Conservation (phyloP, 2,329 filamentous ascomycete species). For the Hypoxylon sp. region DNA sequence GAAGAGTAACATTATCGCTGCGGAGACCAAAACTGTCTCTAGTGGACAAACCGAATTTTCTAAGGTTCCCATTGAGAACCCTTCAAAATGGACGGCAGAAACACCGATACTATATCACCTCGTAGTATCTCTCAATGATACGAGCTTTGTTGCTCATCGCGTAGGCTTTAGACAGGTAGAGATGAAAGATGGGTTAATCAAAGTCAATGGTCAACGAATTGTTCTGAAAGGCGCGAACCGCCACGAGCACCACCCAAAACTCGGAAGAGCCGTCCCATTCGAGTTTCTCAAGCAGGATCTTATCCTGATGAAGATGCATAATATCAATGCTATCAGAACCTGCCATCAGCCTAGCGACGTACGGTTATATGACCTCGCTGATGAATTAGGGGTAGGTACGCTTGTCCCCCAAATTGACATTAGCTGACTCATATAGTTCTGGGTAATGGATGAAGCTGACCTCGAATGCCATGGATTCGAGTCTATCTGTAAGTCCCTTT, state of each 20-base stretch:
- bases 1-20: slow-evolving; percentile 66
- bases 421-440: slow-evolving; percentile 56
- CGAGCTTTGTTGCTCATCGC: slow-evolving; percentile 58
- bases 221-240: slow-evolving; percentile 70
- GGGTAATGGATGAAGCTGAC: slow-evolving; percentile 64
- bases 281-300: slow-evolving; percentile 68
- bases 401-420: background rate
- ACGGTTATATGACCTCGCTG: slow-evolving; percentile 65
- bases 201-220: slow-evolving; percentile 69
- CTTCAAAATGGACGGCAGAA: slow-evolving; percentile 72
- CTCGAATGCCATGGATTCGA: slow-evolving; percentile 57
- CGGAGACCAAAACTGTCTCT: slow-evolving; percentile 59
- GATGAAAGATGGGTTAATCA: slow-evolving; percentile 65
- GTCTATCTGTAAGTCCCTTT: slow-evolving; percentile 41
- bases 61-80: slow-evolving; percentile 56
- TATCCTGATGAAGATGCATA: slow-evolving; percentile 70
- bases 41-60: slow-evolving; percentile 53
- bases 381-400: slow-evolving; percentile 60
- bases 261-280: slow-evolving; percentile 65
- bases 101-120: slow-evolving; percentile 66
- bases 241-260: slow-evolving; percentile 70
- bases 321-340: slow-evolving; percentile 71
- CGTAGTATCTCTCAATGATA: slow-evolving; percentile 42
- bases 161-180: slow-evolving; percentile 72
- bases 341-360: slow-evolving; percentile 69